Percentiles rank a stretch among this genome's conserved stretches.
phyloP scores from a whole-genome alignment of 208 protist genomes.

The Leishmania braziliensis region DNA sequence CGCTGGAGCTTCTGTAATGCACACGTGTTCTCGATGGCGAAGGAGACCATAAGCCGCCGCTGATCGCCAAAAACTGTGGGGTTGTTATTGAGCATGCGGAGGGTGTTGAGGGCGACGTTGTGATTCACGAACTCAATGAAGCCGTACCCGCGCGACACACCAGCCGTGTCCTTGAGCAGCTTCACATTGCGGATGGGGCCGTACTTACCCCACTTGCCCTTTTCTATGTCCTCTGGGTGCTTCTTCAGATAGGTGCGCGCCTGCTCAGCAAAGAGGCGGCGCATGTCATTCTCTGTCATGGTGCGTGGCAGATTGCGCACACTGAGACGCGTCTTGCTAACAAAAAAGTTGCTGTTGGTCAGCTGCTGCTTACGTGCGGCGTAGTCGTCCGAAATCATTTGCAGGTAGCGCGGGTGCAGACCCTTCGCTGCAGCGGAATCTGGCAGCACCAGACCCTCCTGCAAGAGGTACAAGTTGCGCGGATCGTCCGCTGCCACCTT shows the following conservation, averaged over 20 bases:
- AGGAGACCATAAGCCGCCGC: slow-evolving; percentile 89
- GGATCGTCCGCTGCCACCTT: slow-evolving; percentile 91
- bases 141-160: slow-evolving; percentile 86
- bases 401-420: slow-evolving; percentile 79
- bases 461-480: slow-evolving; percentile 86
- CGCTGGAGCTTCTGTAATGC: slow-evolving; percentile 90
- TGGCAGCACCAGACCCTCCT: slow-evolving; percentile 85
- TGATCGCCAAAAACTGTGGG: slow-evolving; percentile 87
- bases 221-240: slow-evolving; percentile 70
- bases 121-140: slow-evolving; percentile 95
- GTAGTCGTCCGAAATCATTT: slow-evolving; percentile 90
- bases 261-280: slow-evolving; percentile 73
- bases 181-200: slow-evolving; percentile 89
- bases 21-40: slow-evolving; percentile 91
- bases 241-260: slow-evolving; percentile 77
- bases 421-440: slow-evolving; percentile 76
- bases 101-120: slow-evolving; percentile 80
- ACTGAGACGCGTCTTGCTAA: slow-evolving; percentile 90
- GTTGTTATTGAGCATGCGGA: slow-evolving; percentile 93
- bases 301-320: slow-evolving; percentile 91
- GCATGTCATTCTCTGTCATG: slow-evolving; percentile 89
- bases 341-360: slow-evolving; percentile 90
- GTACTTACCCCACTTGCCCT: slow-evolving; percentile 89
- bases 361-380: slow-evolving; percentile 84
- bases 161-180: slow-evolving; percentile 82